A percentile compares a stretch with the other conserved stretches of the same genome.
These are phyloP conservation scores for Cyclostephanos invisitatus DNA, from an alignment of 108 stramenopile species.

Conservation along the genomic window DNA sequence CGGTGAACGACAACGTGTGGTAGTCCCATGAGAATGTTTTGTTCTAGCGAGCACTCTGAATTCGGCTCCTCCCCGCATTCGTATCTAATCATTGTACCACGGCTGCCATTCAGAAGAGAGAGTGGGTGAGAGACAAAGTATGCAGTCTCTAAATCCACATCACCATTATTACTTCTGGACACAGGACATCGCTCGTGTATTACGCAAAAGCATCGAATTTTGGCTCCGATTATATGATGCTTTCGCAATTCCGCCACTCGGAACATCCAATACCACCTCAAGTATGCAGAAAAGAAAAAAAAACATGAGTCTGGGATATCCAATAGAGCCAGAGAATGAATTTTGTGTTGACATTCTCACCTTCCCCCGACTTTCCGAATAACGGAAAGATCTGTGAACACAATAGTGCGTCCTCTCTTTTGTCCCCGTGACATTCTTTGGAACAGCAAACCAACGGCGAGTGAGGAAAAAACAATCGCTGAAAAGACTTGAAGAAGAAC, in stretches of 20 bases:
- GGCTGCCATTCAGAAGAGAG: conserved; percentile 31
- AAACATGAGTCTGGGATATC: background rate
- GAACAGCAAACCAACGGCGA: conserved; percentile 92
- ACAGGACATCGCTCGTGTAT: conserved; percentile 72
- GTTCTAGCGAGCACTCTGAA: conserved; percentile 52
- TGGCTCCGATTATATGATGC: conserved; percentile 91
- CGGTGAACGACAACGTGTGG: conserved; percentile 94
- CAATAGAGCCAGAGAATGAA: background rate
- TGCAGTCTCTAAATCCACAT: conserved; percentile 42
- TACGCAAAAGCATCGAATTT: conserved; percentile 89
- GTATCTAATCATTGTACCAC: background rate
- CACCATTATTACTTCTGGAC: conserved; percentile 3
- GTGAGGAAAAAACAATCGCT: conserved; percentile 87
- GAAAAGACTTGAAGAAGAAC: conserved; percentile 85
- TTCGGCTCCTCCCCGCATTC: conserved; percentile 1
- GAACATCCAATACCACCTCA: conserved; percentile 90
- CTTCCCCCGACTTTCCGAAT: conserved; percentile 76
- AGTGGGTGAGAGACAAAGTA: conserved; percentile 48
- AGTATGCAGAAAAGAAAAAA: background rate
- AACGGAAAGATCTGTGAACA: conserved; percentile 89
- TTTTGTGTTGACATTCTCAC: background rate
- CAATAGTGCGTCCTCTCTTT: conserved; percentile 86
- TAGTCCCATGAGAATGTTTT: conserved; percentile 88
- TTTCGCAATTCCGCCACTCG: conserved; percentile 91
- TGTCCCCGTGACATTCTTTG: conserved; percentile 87